Evolutionary conservation across 1,139 yeast species (phyloP), one percentile per base, ranked within the genome.

Genomic region (Torulaspora pretoriensis): DNA sequence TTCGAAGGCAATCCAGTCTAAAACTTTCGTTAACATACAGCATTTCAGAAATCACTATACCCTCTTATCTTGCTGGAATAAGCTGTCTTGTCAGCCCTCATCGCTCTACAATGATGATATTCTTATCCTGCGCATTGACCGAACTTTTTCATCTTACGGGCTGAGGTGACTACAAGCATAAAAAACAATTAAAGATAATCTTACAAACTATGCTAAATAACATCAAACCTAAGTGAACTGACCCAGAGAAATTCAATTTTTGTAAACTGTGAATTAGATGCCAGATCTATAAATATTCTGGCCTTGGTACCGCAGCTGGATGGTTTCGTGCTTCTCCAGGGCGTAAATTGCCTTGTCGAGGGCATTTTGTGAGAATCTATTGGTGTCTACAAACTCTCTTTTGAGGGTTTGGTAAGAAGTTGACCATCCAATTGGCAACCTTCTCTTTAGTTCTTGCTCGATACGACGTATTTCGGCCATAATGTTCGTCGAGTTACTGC

Each of bases 361-460:
- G 0, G 96, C 95, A 45, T 78, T 78, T 44, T 80, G 79, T 29
- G 82, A 74, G 50, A 78, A 82, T 48, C 75, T 75, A 41, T 83
- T 81, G 26, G 81, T 77, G 36, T 80, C 84, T 19, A 89, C 95
- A 64, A 90, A 84, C 67, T 92, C 96, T 53, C 83, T 78, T 56
- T 88, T 76, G 48, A 92, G 74, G 2, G 96, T 88, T 55, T 79
- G 81, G 64, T 87, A 87, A 19, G 94, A 83, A 1, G 97, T 89
- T 26, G 95, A 86, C 94, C 96, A 92, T 10, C 98, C 98, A 54
- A 94, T 84, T 5, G 98, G 97, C 55, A 92, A 73, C 63, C 98
- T 80, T 67, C 95, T 80, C 66, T 89, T 82, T 53, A 92, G 76
- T 64, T 88, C 96, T 38, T 77, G 80, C 62, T 90, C 97, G 42